Percentiles rank a stretch among this genome's conserved stretches.
These are phyloP conservation scores for Microbotryum lychnidis-dioicae DNA, from an alignment of 1,284 basidiomycete genomes.

Conservation along the genomic window DNA sequence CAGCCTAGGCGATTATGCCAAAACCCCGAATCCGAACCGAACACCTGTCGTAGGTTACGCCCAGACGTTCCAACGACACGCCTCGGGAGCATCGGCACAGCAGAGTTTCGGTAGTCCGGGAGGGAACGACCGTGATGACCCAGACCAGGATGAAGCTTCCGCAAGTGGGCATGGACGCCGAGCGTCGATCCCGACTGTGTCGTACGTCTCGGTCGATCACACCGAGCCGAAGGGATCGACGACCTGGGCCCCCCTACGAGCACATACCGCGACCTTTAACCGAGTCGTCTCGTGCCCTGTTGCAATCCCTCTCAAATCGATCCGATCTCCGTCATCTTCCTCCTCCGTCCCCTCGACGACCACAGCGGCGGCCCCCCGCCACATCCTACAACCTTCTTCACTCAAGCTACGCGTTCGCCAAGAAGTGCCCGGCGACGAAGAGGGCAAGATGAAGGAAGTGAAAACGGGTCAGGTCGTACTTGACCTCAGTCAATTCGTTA, in stretches of 20 bases:
- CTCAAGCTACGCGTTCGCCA: conserved; percentile 30
- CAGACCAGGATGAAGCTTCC: neutral
- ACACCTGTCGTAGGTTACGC: conserved; percentile 8
- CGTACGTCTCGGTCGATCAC: conserved; percentile 1
- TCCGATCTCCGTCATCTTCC: neutral
- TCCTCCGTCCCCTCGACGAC: conserved; percentile 3
- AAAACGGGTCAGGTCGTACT: conserved; percentile 31
- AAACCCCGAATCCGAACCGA: conserved; percentile 19
- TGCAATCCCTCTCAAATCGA: conserved; percentile 20
- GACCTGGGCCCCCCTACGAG: conserved; percentile 17
- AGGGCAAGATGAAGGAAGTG: conserved; percentile 27
- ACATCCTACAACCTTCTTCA: conserved; percentile 25
- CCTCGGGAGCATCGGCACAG: too few relatives aligned
- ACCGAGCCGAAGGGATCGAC: conserved; percentile 31
- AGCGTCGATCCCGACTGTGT: neutral
- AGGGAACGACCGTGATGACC: too few relatives aligned
- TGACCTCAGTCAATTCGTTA: conserved; percentile 33
- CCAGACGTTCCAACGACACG: neutral
- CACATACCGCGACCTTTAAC: conserved; percentile 27
- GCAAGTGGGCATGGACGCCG: conserved; percentile 3
- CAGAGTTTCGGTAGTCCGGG: too few relatives aligned
- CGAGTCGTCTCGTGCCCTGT: conserved; percentile 33
- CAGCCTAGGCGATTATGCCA: neutral
- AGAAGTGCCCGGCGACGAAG: conserved; percentile 21
- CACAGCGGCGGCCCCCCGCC: neutral